Percentiles rank a stretch among this genome's conserved stretches.
phyloP scores from a whole-genome alignment of 352 stramenopile genomes.

The Phytophthora pluvialis region DNA sequence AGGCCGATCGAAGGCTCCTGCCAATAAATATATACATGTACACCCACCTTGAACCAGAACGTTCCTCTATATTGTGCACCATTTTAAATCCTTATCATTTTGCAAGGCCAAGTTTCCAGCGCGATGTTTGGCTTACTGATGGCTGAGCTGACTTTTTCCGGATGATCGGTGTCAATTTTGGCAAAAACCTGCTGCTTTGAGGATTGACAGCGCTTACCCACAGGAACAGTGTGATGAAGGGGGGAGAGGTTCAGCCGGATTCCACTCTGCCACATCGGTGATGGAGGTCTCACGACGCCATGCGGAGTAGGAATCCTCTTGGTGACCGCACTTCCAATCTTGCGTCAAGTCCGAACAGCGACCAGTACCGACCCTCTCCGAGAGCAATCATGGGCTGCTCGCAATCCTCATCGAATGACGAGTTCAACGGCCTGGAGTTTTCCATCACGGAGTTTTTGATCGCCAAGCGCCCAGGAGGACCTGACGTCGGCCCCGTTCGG shows the following conservation, averaged over 20 bases:
- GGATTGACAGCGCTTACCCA: conserved; percentile 12
- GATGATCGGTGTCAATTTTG: conserved; percentile 1
- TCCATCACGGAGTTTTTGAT: conserved; percentile 30
- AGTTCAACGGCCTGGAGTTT: conserved; percentile 17
- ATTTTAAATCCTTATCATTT: not conserved
- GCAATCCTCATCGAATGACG: conserved; percentile 48
- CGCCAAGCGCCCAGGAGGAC: conserved; percentile 34
- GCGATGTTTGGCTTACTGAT: not conserved
- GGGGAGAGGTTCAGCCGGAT: conserved; percentile 30
- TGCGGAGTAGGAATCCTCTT: not conserved
- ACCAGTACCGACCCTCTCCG: not conserved
- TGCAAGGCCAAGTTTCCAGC: not conserved
- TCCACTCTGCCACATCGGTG: conserved; percentile 20
- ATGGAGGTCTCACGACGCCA: not conserved
- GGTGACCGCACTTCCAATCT: conserved; percentile 16
- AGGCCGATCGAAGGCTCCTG: conserved; percentile 13
- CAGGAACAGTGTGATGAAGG: conserved; percentile 7
- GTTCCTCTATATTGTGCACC: too few relatives aligned
- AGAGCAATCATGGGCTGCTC: conserved; percentile 33
- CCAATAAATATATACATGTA: conserved; percentile 17
- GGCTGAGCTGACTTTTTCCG: not conserved
- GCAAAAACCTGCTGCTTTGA: conserved; percentile 16
- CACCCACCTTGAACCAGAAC: not conserved
- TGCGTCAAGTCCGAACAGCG: conserved; percentile 4
- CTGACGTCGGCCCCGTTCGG: conserved; percentile 27